Evolutionary conservation across 805 yeast species (phyloP).

Genomic region (Yarrowia hollandica): DNA sequence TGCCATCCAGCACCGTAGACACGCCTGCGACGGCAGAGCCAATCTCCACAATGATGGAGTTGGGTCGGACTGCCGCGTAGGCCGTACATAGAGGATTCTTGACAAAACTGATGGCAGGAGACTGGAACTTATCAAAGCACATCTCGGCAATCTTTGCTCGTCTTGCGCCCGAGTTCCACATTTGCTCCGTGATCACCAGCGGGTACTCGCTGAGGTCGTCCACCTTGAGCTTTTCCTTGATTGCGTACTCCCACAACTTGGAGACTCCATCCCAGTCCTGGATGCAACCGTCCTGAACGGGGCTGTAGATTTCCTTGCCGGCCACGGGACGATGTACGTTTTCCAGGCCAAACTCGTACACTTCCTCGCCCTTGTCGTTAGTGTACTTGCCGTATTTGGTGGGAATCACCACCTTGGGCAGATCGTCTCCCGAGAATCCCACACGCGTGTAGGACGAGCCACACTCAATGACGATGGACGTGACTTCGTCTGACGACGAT

Average conservation of each 20-base stretch:
- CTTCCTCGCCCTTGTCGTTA: conserved; percentile 31
- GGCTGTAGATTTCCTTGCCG: conserved; percentile 41
- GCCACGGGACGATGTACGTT: conserved; percentile 45
- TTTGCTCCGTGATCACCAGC: conserved; percentile 59
- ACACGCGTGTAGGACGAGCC: conserved; percentile 81
- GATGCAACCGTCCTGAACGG: conserved; percentile 43
- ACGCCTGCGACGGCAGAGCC: conserved; percentile 71
- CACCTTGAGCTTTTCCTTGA: conserved; percentile 50
- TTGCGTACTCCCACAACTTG: conserved; percentile 67
- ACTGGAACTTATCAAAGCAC: conserved; percentile 71
- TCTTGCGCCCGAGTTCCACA: conserved; percentile 66
- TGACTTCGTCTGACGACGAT: conserved; percentile 64
- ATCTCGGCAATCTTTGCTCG: conserved; percentile 61
- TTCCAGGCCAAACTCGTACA: conserved; percentile 43
- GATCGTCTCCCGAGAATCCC: conserved; percentile 92
- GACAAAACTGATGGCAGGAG: conserved; percentile 74
- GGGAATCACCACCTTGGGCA: conserved; percentile 74
- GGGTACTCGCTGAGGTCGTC: conserved; percentile 64
- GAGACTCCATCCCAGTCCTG: conserved; percentile 66
- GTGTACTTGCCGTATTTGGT: conserved; percentile 56
- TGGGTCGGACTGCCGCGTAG: conserved; percentile 56
- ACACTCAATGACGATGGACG: conserved; percentile 88
- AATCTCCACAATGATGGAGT: conserved; percentile 77
- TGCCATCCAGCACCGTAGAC: conserved; percentile 51
- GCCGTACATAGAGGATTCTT: conserved; percentile 71